Conservation (phyloP, 208 protist species). For the Crithidia expoeki region DNA sequence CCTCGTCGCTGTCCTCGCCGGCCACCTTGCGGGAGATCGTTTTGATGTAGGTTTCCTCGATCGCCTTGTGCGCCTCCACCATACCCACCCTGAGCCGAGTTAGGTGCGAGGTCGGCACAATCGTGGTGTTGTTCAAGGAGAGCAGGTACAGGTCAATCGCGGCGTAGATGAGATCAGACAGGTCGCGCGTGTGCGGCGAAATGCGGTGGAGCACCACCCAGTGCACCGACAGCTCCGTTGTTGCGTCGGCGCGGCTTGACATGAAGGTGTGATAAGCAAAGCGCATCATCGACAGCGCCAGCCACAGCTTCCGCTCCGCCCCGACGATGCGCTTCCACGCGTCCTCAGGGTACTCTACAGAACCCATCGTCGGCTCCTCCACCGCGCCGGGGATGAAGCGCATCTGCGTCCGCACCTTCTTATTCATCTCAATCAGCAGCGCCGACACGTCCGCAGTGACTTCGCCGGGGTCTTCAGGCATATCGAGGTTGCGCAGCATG, state of each 20-base stretch:
- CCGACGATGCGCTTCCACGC: slow-evolving; percentile 74
- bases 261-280: slow-evolving; percentile 89
- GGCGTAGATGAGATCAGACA: slow-evolving; percentile 86
- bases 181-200: slow-evolving; percentile 71
- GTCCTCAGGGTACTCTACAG: slow-evolving; percentile 76
- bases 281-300: slow-evolving; percentile 85
- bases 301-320: slow-evolving; percentile 70
- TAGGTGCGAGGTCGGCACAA: slow-evolving; percentile 79
- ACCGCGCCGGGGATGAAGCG: slow-evolving; percentile 77
- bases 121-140: slow-evolving; percentile 72
- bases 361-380: slow-evolving; percentile 85
- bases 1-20: slow-evolving; percentile 53
- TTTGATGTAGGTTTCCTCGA: slow-evolving; percentile 84
- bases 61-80: slow-evolving; percentile 75
- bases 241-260: slow-evolving; percentile 68
- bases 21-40: slow-evolving; percentile 77
- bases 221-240: slow-evolving; percentile 75
- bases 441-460: slow-evolving; percentile 64
- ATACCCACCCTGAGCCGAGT: slow-evolving; percentile 81
- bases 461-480: slow-evolving; percentile 79
- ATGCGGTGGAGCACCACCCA: slow-evolving; percentile 92
- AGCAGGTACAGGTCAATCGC: slow-evolving; percentile 84
- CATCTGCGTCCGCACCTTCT: slow-evolving; percentile 63
- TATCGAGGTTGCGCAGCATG: slow-evolving; percentile 88
- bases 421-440: slow-evolving; percentile 77